phyloP scores from a whole-genome alignment of 1,284 basidiomycete species.

The Singerocomus inundabilis region DNA sequence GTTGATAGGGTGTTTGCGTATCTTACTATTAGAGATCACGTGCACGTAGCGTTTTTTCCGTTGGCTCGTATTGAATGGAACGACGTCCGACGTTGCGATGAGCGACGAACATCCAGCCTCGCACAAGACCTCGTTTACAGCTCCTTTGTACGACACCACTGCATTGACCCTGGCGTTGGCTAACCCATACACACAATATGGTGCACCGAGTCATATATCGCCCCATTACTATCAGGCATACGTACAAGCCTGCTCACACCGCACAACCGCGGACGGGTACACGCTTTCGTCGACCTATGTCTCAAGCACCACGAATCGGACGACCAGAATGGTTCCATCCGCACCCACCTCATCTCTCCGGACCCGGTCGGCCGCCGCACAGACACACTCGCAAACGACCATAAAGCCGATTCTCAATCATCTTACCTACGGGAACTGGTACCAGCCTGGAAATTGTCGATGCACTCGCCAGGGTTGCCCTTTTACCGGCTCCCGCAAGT shows the following conservation, averaged over 20 bases:
- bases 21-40: slow-evolving; percentile 23
- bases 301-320: slow-evolving; percentile 21
- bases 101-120: slow-evolving; percentile 16
- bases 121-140: slow-evolving; percentile 7
- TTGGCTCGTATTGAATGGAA: background rate
- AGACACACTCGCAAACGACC: slow-evolving; percentile 2
- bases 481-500: slow-evolving; percentile 73
- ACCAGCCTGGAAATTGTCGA: slow-evolving; percentile 55
- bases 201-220: slow-evolving; percentile 32
- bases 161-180: slow-evolving; percentile 35
- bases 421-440: slow-evolving; percentile 45
- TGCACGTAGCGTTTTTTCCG: slow-evolving; percentile 6
- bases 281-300: slow-evolving; percentile 51
- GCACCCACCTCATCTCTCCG: background rate
- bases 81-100: slow-evolving; percentile 9
- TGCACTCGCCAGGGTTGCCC: slow-evolving; percentile 70
- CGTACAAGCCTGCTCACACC: slow-evolving; percentile 36
- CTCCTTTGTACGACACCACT: slow-evolving; percentile 23
- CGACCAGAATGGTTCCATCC: slow-evolving; percentile 12
- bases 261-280: slow-evolving; percentile 52
- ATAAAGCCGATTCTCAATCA: slow-evolving; percentile 16
- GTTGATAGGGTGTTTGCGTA: slow-evolving; percentile 4
- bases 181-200: slow-evolving; percentile 40
- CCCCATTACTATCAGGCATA: slow-evolving; percentile 65
- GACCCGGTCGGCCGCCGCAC: slow-evolving; percentile 2